These are phyloP conservation scores for Arthroderma sp. DNA, from an alignment of 2,329 filamentous ascomycete species.

Conservation along the genomic window DNA sequence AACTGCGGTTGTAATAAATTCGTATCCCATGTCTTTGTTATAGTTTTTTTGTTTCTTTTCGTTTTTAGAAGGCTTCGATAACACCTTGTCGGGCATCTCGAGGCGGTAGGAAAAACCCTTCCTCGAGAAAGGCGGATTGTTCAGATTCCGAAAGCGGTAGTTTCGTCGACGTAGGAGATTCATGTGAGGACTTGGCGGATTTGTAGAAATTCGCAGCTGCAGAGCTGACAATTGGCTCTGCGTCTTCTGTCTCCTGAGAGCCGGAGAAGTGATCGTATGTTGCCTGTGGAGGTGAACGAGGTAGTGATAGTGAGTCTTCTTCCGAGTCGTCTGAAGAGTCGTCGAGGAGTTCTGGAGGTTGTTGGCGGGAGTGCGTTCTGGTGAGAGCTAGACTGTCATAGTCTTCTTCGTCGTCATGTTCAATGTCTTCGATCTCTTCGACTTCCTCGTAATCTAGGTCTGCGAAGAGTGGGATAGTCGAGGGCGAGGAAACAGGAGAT, in stretches of 20 bases:
- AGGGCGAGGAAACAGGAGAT: conserved; percentile 13
- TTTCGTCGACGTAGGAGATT: no score
- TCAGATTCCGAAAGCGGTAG: not conserved
- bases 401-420: conserved; percentile 34
- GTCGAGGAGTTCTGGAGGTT: conserved; percentile 56
- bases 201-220: not conserved
- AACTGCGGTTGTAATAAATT: no score
- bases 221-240: not conserved
- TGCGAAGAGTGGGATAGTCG: no score
- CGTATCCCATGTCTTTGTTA: no score
- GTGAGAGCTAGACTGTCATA: conserved; percentile 51
- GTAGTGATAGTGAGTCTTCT: conserved; percentile 51
- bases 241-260: not conserved
- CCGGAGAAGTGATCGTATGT: conserved; percentile 45
- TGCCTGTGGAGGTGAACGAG: conserved; percentile 50
- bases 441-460: conserved; percentile 24
- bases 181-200: no score
- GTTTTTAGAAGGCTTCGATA: conserved; percentile 1
- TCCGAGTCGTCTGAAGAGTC: conserved; percentile 41
- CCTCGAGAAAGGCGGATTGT: conserved; percentile 2
- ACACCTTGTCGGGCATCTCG: not conserved
- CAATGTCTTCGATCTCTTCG: conserved; percentile 5
- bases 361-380: conserved; percentile 50
- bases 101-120: conserved; percentile 1
- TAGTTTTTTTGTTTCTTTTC: no score